phyloP scores from a whole-genome alignment of 768 basidiomycete genomes.

The Gelatoporia subvermispora region DNA sequence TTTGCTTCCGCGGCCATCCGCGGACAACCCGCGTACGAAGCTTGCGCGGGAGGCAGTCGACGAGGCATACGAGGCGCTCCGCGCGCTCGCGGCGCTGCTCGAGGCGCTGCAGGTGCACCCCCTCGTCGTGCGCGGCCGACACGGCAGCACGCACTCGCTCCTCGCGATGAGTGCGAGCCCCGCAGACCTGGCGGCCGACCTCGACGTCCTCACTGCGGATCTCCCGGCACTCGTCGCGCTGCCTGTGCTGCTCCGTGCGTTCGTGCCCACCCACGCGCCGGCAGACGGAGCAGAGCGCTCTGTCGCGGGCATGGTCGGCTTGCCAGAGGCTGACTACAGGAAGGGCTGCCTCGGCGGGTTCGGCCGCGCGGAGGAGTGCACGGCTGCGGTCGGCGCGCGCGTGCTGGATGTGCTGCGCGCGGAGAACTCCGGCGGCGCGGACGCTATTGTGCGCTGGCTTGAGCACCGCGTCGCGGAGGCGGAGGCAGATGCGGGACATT shows the following conservation, averaged over 20 bases:
- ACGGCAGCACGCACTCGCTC: neutral
- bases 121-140: conserved; percentile 9
- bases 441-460: conserved; percentile 30
- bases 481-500: conserved; percentile 37
- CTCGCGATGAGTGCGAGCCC: conserved; percentile 4
- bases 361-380: conserved; percentile 72
- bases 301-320: conserved; percentile 50
- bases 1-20: conserved; percentile 54
- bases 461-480: conserved; percentile 60
- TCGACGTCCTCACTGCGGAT: conserved; percentile 53
- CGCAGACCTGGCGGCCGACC: conserved; percentile 31
- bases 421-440: neutral
- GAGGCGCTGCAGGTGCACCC: conserved; percentile 38
- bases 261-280: conserved; percentile 22
- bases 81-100: conserved; percentile 51
- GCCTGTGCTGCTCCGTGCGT: conserved; percentile 56
- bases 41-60: conserved; percentile 79
- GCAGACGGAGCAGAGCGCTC: conserved; percentile 28
- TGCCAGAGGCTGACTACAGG: conserved; percentile 62
- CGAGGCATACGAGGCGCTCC: conserved; percentile 67
- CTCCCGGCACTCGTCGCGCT: conserved; percentile 73
- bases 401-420: conserved; percentile 46
- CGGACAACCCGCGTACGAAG: conserved; percentile 41
- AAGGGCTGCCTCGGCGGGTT: conserved; percentile 69
- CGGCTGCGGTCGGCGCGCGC: conserved; percentile 50